phyloP scores from a whole-genome alignment of 2,329 filamentous ascomycete species.

The Ophiocordyceps sinensis region DNA sequence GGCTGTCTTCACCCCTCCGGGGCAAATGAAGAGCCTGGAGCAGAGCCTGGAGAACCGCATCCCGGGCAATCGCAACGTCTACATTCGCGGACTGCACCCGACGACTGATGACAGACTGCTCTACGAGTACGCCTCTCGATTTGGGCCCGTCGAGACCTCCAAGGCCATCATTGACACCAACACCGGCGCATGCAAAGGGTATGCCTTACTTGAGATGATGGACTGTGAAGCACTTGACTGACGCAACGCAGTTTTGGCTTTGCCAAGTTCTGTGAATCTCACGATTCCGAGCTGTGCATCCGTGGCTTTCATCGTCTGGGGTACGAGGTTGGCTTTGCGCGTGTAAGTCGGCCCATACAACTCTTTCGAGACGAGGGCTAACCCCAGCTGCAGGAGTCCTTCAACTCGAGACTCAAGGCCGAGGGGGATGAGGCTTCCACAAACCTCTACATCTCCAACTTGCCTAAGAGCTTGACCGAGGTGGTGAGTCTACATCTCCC shows the following conservation, averaged over 20 bases:
- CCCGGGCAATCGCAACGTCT: constrained; percentile 88
- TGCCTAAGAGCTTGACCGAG: constrained; percentile 85
- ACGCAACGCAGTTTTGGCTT: constrained; percentile 68
- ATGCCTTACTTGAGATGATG: constrained; percentile 3
- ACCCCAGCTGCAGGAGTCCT: constrained; percentile 58
- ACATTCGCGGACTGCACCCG: constrained; percentile 89
- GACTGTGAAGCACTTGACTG: neutral
- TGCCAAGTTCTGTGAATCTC: constrained; percentile 80
- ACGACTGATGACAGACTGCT: constrained; percentile 90
- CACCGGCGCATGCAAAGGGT: constrained; percentile 95
- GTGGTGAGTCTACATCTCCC: constrained; percentile 41
- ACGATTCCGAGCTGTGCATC: constrained; percentile 89
- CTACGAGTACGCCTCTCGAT: constrained; percentile 67
- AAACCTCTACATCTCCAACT: constrained; percentile 95
- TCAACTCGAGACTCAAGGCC: constrained; percentile 95
- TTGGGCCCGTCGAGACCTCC: constrained; percentile 87
- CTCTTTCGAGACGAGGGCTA: constrained; percentile 6
- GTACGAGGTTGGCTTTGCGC: constrained; percentile 94
- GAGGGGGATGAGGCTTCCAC: constrained; percentile 82
- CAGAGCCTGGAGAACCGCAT: constrained; percentile 90
- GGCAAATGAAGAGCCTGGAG: constrained; percentile 78
- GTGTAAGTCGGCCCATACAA: constrained; percentile 38
- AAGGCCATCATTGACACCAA: constrained; percentile 97
- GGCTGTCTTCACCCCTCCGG: constrained; percentile 72
- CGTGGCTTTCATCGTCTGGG: constrained; percentile 87